A percentile compares a stretch with the other conserved stretches of the same genome.
Evolutionary conservation across 306 rosid species (phyloP).

Genomic region (barrel medic (Medicago truncatula)): MtrunA17r5.0-ANR NC_053047.1:14047001-14047500

Average conservation of each 20-base stretch:
- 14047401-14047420: conserved; percentile 81
- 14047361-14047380: conserved; percentile 53
- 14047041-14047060: conserved; percentile 70
- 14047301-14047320: conserved; percentile 48
- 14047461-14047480: background rate
- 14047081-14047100: conserved; percentile 72
- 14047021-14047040: conserved; percentile 55
- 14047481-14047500: background rate
- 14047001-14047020: background rate
- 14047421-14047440: conserved; percentile 73
- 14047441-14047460: background rate
- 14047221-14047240: conserved; percentile 41
- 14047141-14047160: conserved; percentile 63
- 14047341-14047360: conserved; percentile 43
- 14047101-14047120: conserved; percentile 47
- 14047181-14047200: conserved; percentile 90
- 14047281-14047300: conserved; percentile 49
- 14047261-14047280: conserved; percentile 45
- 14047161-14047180: conserved; percentile 69
- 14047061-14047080: conserved; percentile 67
- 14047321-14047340: conserved; percentile 38
- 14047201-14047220: conserved; percentile 41
- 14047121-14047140: conserved; percentile 53
- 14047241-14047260: conserved; percentile 62
- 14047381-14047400: conserved; percentile 52